Conservation (phyloP, 345 rosid genomes). For the Microcos paniculata region DNA sequence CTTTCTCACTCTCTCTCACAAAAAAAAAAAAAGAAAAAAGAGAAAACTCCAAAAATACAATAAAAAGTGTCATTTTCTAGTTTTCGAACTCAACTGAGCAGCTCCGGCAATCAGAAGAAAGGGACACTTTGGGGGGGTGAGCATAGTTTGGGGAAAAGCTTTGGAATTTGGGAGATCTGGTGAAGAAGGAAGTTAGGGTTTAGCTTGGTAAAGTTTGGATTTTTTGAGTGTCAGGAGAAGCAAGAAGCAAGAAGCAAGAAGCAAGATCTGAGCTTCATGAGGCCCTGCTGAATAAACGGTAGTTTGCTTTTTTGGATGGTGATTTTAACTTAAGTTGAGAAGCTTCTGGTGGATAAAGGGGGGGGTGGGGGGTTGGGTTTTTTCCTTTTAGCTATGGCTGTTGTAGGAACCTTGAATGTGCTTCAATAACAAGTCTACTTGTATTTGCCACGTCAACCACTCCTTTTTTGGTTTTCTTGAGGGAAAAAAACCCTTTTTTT, state of each 20-base stretch:
- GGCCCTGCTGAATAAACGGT: background rate
- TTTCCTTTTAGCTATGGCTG: constrained; percentile 12
- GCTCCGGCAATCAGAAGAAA: background rate
- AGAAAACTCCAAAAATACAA: background rate
- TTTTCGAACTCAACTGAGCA: background rate
- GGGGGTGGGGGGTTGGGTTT: constrained; percentile 17
- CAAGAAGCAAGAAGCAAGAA: background rate
- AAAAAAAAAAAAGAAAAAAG: background rate
- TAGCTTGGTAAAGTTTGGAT: background rate
- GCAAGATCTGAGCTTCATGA: constrained; percentile 12
- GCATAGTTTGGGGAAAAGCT: background rate
- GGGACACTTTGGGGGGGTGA: background rate
- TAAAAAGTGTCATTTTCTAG: background rate
- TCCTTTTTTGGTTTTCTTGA: background rate
- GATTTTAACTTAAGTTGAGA: constrained; percentile 1
- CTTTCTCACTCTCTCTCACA: background rate
- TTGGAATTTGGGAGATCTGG: constrained; percentile 18
- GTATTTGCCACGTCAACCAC: background rate
- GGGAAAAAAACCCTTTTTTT: background rate
- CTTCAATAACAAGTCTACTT: background rate
- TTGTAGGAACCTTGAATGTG: background rate
- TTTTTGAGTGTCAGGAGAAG: background rate
- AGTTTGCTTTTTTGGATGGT: constrained; percentile 1
- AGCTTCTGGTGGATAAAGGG: constrained; percentile 4
- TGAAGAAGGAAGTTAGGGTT: constrained; percentile 11